Percentiles rank a stretch among this genome's conserved stretches.
Evolutionary conservation across 192 early-diverging fungal species (phyloP).

Genomic region (Coemansia sp.): DNA sequence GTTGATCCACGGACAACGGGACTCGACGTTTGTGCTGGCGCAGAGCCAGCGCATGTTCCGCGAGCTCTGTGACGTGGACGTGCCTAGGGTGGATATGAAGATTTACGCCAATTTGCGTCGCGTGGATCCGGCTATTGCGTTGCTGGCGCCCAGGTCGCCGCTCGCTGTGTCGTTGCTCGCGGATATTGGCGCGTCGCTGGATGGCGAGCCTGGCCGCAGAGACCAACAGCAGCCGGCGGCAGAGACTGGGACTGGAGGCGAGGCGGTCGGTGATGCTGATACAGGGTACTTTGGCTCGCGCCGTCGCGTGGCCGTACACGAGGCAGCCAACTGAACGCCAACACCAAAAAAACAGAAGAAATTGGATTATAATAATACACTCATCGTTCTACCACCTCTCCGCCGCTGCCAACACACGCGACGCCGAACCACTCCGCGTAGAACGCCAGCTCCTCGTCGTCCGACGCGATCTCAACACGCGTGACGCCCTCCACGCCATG

Average conservation of each 20-base stretch:
- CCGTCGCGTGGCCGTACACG: too few species aligned
- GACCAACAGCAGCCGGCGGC: not conserved
- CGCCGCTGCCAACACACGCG: not conserved
- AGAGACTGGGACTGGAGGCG: too few species aligned
- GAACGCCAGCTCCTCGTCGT: conserved; percentile 35
- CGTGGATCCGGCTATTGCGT: conserved; percentile 49
- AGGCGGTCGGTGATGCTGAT: too few species aligned
- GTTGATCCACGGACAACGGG: conserved; percentile 45
- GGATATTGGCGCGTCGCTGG: conserved; percentile 45
- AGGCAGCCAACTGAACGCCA: too few species aligned
- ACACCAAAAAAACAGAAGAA: too few species aligned
- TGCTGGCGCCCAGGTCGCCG: conserved; percentile 44
- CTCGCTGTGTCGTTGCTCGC: conserved; percentile 50
- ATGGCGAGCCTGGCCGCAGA: not conserved
- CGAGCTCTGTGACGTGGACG: conserved; percentile 45
- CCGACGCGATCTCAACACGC: conserved; percentile 15
- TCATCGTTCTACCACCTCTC: not conserved
- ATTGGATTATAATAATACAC: too few species aligned
- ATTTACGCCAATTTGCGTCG: conserved; percentile 51
- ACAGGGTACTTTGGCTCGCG: too few species aligned
- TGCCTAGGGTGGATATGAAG: conserved; percentile 52
- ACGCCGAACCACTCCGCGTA: conserved; percentile 46
- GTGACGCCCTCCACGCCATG: conserved; percentile 7
- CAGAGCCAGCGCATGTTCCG: conserved; percentile 52
- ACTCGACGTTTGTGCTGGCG: conserved; percentile 51